phyloP scores from a whole-genome alignment of 1,284 basidiomycete genomes.

The Vanrija humicola region DNA sequence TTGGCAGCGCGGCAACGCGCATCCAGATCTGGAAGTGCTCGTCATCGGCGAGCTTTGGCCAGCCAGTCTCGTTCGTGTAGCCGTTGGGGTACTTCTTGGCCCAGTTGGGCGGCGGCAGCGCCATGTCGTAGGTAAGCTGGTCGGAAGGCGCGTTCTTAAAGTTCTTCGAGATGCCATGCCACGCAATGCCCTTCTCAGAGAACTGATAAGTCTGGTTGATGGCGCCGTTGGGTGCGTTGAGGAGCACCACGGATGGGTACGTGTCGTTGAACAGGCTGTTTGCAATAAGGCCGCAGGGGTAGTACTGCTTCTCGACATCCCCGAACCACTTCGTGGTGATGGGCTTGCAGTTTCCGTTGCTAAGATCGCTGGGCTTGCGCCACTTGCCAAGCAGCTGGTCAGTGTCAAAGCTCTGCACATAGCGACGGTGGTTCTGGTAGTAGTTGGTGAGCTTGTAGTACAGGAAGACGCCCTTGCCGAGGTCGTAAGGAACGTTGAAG shows the following conservation, averaged over 20 bases:
- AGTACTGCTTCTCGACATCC: constrained; percentile 59
- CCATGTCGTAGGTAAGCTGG: constrained; percentile 57
- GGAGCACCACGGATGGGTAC: constrained; percentile 61
- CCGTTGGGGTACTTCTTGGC: constrained; percentile 62
- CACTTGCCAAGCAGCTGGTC: constrained; percentile 77
- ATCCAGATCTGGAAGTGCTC: constrained; percentile 99
- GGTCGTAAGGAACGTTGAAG: constrained; percentile 75
- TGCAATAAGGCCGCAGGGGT: constrained; percentile 95
- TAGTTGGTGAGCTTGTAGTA: constrained; percentile 97
- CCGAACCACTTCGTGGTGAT: constrained; percentile 54
- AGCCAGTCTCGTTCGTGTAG: constrained; percentile 64
- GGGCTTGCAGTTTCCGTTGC: constrained; percentile 84
- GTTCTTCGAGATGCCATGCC: constrained; percentile 90
- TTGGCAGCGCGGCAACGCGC: constrained; percentile 93
- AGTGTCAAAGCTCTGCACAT: constrained; percentile 85
- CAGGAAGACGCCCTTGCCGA: constrained; percentile 71
- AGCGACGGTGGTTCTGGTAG: constrained; percentile 97
- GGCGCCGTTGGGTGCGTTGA: constrained; percentile 56
- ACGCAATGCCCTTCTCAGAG: constrained; percentile 78
- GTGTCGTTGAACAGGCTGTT: constrained; percentile 99
- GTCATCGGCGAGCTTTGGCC: constrained; percentile 71
- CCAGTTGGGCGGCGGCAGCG: constrained; percentile 95
- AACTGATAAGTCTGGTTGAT: constrained; percentile 65
- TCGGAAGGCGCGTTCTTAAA: constrained; percentile 60
- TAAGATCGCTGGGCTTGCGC: constrained; percentile 52